Evolutionary conservation across 2,329 filamentous ascomycete species (phyloP).

Genomic region (Ophiostoma triangulosporum): DNA sequence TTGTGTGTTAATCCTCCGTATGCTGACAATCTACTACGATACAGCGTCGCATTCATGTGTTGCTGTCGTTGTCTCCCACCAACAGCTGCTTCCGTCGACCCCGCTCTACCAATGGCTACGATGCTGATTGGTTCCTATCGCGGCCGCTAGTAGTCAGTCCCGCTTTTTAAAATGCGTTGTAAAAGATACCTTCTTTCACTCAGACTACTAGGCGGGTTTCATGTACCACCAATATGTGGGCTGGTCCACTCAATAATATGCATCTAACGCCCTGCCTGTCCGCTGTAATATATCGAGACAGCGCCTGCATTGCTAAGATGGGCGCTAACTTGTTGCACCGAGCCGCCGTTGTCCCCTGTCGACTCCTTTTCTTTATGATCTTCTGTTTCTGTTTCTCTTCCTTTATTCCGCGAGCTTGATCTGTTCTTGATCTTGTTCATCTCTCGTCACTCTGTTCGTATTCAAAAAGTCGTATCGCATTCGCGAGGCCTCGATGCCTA

Average conservation of each 20-base stretch:
- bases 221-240: neutral
- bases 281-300: neutral
- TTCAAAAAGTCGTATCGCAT: no score
- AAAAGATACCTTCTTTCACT: neutral
- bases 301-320: constrained; percentile 1
- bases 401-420: neutral
- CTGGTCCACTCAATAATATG: neutral
- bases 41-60: no score
- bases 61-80: neutral
- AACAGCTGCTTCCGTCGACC: constrained; percentile 2
- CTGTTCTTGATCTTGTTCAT: no score
- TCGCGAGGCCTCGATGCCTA: no score
- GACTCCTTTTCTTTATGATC: neutral
- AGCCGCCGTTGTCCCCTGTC: neutral
- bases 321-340: neutral
- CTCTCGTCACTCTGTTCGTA: no score
- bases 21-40: no score
- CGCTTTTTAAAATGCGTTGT: constrained; percentile 9
- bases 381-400: neutral
- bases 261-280: neutral
- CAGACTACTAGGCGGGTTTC: neutral
- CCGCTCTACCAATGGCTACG: neutral
- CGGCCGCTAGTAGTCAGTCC: constrained; percentile 4
- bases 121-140: neutral
- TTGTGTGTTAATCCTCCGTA: no score